These are phyloP conservation scores for Mycena epipterygia DNA, from an alignment of 768 basidiomycete genomes.

Conservation along the genomic window DNA sequence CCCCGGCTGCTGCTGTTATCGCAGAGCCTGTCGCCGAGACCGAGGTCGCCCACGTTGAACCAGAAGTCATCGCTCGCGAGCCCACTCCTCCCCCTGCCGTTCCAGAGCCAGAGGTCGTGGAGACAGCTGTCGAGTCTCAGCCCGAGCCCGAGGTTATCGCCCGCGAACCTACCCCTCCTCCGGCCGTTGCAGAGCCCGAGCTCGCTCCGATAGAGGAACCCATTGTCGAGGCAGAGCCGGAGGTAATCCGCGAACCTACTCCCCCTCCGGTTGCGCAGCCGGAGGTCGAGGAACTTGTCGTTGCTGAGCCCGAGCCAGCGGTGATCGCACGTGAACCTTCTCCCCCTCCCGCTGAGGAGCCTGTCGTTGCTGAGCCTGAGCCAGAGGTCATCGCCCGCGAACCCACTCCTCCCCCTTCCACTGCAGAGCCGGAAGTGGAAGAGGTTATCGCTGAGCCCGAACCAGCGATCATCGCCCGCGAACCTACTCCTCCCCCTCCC, in stretches of 20 bases:
- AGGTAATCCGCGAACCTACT: not conserved
- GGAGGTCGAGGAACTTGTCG: not conserved
- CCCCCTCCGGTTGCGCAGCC: not conserved
- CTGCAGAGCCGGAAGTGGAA: not conserved
- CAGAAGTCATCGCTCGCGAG: constrained; percentile 15
- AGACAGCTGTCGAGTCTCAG: not conserved
- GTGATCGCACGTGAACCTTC: not conserved
- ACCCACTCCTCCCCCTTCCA: not conserved
- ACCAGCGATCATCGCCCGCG: not conserved
- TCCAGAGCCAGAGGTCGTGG: not conserved
- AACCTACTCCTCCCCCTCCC: not conserved
- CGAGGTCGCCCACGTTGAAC: not conserved
- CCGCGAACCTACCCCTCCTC: not conserved
- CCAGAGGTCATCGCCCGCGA: not conserved
- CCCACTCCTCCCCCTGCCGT: constrained; percentile 15
- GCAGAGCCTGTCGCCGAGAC: constrained; percentile 4
- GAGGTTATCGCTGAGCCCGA: not conserved
- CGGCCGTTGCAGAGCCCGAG: not conserved
- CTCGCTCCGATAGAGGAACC: constrained; percentile 3
- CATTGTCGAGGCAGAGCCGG: not conserved
- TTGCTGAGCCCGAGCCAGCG: not conserved
- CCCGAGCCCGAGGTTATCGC: not conserved
- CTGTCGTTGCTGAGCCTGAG: not conserved
- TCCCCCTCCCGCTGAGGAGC: constrained; percentile 6
- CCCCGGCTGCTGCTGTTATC: not conserved